Evolutionary conservation across 2,329 filamentous ascomycete species (phyloP), one percentile per base, ranked within the genome.

Genomic region (Grosmannia penicillata): DNA sequence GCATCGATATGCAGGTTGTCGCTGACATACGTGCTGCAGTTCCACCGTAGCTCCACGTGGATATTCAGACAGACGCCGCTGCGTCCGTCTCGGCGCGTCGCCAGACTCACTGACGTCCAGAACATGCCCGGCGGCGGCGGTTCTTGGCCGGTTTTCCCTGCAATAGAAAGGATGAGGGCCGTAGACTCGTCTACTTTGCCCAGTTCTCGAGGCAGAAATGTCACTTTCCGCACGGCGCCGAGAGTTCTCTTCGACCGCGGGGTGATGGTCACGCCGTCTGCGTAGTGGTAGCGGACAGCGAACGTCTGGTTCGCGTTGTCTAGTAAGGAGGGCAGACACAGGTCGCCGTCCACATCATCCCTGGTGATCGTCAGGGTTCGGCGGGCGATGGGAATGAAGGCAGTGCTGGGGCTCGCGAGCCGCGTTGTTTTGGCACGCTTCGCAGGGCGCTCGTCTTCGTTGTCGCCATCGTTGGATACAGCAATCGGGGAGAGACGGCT

Each of bases 41-140:
- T 55, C 55, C 56, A 58, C 15, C 47, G 43, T 11, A 58, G 37
- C 14, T 53, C 46, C 11, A 51, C 31, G 4, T 44, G 32, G 14
- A 52, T 17, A 11, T 29, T 23, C 35, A 43, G 27, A 4, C 25
- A 31, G n/a, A 19, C 29, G 4, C 19, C n/a, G 4, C 21, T 36
- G 2, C 18, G 18, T n/a, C 40, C 35, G 13, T 14, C 30, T 11
- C 30, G 10, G 9, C 29, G 22, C 4, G 44, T 26, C 10, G 24
- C 35, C 22, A 43, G 22, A 15, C 41, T 33, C 18, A 41, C 41
- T 9, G 40, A 33, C 3, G 45, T 40, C 40, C 42, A 47, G 15
- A 49, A 39, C 10, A 22, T 22, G 8, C 45, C 42, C 8, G 26
- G 25, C 4, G 19, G 23, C 1, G 31, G 27, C 4, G 31, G 15